Evolutionary conservation across 2,329 filamentous ascomycete genomes (phyloP).

Genomic region (Hypoxylon rubiginosum): DNA sequence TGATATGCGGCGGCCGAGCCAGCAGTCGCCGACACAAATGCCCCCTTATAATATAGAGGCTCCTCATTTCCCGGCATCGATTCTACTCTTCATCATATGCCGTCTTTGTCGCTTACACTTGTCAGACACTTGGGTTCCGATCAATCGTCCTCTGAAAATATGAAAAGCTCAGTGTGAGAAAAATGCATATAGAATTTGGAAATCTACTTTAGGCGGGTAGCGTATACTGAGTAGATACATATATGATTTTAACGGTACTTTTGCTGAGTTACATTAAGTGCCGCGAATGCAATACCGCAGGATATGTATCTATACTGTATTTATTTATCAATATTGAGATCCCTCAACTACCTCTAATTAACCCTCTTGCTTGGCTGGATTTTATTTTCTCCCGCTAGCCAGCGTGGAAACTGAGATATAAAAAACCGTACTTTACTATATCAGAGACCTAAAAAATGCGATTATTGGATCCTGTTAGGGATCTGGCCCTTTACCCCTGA

Average conservation of each 20-base stretch:
- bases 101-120: background rate
- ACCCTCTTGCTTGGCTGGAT: too few relatives aligned
- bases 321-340: too few relatives aligned
- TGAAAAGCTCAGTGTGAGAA: constrained; percentile 12
- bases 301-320: too few relatives aligned
- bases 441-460: too few relatives aligned
- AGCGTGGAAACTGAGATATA: too few relatives aligned
- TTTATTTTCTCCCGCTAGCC: too few relatives aligned
- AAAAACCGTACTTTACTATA: too few relatives aligned
- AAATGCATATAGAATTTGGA: background rate
- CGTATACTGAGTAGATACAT: background rate
- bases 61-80: constrained; percentile 42
- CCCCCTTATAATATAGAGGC: constrained; percentile 41
- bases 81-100: constrained; percentile 5
- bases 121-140: background rate
- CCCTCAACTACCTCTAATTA: too few relatives aligned
- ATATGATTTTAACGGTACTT: background rate
- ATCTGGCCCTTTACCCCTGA: too few relatives aligned
- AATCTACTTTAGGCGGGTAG: background rate
- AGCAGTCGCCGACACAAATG: constrained; percentile 39
- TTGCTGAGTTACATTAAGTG: too few relatives aligned
- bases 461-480: too few relatives aligned
- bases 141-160: background rate
- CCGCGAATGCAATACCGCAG: too few relatives aligned
- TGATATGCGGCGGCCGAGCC: constrained; percentile 37